Evolutionary conservation across 306 rosid species (phyloP).

Genomic region (Corylus americana): DNA sequence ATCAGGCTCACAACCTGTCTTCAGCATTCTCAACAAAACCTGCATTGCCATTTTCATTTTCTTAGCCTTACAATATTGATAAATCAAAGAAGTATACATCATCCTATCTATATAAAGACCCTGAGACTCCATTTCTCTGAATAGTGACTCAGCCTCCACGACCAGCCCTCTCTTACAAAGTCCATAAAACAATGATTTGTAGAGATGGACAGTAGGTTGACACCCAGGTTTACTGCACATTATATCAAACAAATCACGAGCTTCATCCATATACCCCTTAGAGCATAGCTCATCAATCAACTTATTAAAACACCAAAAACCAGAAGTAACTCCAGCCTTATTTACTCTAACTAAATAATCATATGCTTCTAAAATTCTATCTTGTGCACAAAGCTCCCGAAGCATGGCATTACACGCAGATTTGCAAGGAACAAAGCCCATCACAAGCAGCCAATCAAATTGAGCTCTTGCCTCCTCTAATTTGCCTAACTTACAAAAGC

Average conservation of each 20-base stretch:
- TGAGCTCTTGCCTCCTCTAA: conserved; percentile 37
- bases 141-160: conserved; percentile 42
- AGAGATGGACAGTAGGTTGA: conserved; percentile 41
- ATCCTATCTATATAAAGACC: conserved; percentile 38
- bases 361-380: conserved; percentile 39
- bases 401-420: conserved; percentile 32
- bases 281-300: conserved; percentile 46
- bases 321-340: conserved; percentile 25
- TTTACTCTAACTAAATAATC: conserved; percentile 27
- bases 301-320: conserved; percentile 30
- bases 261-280: conserved; percentile 41
- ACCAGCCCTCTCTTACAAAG: conserved; percentile 40
- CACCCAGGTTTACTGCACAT: conserved; percentile 17
- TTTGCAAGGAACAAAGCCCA: conserved; percentile 31
- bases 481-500: conserved; percentile 44
- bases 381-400: conserved; percentile 31
- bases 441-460: conserved; percentile 34
- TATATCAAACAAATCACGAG: conserved; percentile 45
- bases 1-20: conserved; percentile 44
- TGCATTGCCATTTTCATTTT: conserved; percentile 51
- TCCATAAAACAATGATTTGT: conserved; percentile 46
- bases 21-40: conserved; percentile 45
- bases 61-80: conserved; percentile 39
- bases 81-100: conserved; percentile 49
- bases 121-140: conserved; percentile 42